Evolutionary conservation across 768 basidiomycete species (phyloP), one percentile per base, ranked within the genome.

Genomic region (Suillus subalutaceus): DNA sequence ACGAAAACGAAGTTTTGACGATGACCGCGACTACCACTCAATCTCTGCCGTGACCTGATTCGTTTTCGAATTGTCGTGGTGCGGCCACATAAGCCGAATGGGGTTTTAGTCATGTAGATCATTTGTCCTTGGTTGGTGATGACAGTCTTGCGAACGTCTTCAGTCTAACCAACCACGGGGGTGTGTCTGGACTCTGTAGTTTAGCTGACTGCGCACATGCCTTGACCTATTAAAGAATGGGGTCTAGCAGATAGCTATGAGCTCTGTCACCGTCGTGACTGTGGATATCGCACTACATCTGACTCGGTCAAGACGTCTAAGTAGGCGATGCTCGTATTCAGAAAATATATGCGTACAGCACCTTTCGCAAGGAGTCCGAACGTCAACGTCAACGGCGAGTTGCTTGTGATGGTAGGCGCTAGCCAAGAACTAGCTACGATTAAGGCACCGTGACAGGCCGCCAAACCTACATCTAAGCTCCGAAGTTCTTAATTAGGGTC

Each of bases 21-120:
- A 73, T 18, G 70, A 70, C 6, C 79, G 40, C 0, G 70, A 1
- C n/a, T 70, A 73, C 75, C 79, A 81, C 13, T 79, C 72, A 0
- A 82, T 79, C 32, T 1, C 32, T 3, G 4, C 32, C 2, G 80
- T 71, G 1, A 9, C 35, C 35, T 35, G 6, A 35, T 62, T 71
- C 73, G 61, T 46, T 71, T 77, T 64, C 6, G 6, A 35, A 78
- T 41, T 32, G 68, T 77, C 16, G 76, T 75, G 48, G 63, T 71
- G 7, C 71, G 64, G 57, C 52, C 26, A 12, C 60, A 63, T 9
- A 71, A 26, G 32, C 48, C 40, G 20, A 64, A 53, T 4, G 66
- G 57, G 6, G 63, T 60, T 3, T 30, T 10, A 20, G 44, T 52
- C 57, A n/a, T 66, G 65, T 63, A 63, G 9, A 58, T n/a, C 6